Evolutionary conservation across 768 basidiomycete genomes (phyloP).

Genomic region (Pseudohyphozyma bogoriensis): DNA sequence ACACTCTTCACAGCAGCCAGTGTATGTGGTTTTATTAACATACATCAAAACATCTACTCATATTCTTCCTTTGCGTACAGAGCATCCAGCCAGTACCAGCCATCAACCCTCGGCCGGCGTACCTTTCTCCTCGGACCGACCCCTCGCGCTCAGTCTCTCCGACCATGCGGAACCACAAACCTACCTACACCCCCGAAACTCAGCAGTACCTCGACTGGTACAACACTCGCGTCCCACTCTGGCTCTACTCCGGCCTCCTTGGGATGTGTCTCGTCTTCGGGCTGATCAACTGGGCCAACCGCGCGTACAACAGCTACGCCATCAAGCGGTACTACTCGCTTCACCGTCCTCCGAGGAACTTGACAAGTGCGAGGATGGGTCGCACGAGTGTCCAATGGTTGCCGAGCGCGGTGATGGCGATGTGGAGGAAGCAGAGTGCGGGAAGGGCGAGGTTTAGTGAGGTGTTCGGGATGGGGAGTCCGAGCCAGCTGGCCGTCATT

Average conservation of each 20-base stretch:
- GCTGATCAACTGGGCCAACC: background rate
- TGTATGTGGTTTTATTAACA: too few species aligned
- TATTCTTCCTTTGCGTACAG: too few species aligned
- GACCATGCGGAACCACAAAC: background rate
- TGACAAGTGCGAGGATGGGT: background rate
- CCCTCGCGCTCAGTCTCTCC: background rate
- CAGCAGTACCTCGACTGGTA: constrained; percentile 8
- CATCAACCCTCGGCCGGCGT: too few species aligned
- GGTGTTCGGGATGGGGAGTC: background rate
- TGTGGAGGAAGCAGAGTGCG: constrained; percentile 1
- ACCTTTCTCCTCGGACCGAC: background rate
- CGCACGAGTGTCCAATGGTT: background rate
- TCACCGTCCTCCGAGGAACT: background rate
- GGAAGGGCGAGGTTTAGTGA: background rate
- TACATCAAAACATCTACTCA: too few species aligned
- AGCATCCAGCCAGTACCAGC: too few species aligned
- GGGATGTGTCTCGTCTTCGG: constrained; percentile 3
- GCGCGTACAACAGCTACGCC: background rate
- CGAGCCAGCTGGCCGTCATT: background rate
- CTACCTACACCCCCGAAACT: background rate
- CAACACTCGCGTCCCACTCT: constrained; percentile 9
- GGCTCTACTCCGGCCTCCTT: constrained; percentile 1
- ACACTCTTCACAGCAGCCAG: too few species aligned
- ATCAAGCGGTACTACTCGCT: constrained; percentile 1
- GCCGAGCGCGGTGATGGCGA: background rate